Conservation (phyloP, 108 stramenopile genomes). For the Pelagomonas calceolata region DNA sequence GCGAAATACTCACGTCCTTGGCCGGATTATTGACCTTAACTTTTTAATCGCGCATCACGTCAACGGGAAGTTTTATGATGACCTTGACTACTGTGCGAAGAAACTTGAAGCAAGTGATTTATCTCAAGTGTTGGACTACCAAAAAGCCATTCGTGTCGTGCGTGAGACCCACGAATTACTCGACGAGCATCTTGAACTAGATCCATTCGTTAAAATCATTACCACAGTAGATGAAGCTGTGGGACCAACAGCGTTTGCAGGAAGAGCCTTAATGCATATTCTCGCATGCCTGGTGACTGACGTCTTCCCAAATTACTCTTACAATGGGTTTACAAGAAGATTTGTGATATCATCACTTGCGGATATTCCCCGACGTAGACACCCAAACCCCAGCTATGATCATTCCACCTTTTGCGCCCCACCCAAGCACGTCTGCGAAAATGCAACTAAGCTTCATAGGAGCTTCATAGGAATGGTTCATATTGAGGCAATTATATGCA, state of each 20-base stretch:
- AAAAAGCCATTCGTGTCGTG: constrained; percentile 11
- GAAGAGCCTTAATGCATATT: constrained; percentile 29
- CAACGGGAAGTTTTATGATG: constrained; percentile 26
- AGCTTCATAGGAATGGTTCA: constrained; percentile 31
- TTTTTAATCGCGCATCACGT: constrained; percentile 20
- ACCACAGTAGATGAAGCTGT: constrained; percentile 28
- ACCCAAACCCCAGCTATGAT: too few relatives aligned
- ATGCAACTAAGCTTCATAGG: background rate
- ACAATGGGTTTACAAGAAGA: constrained; percentile 24
- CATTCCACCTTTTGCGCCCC: background rate
- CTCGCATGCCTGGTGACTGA: constrained; percentile 28
- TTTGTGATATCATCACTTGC: constrained; percentile 22
- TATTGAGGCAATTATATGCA: constrained; percentile 18
- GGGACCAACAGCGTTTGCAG: constrained; percentile 20
- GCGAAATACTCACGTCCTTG: constrained; percentile 34
- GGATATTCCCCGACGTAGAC: too few relatives aligned
- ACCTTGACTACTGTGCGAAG: constrained; percentile 25
- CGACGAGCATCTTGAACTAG: constrained; percentile 7
- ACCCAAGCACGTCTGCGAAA: constrained; percentile 6
- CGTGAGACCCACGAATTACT: constrained; percentile 21
- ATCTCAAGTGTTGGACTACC: constrained; percentile 24
- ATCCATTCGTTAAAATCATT: constrained; percentile 21
- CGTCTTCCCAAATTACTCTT: constrained; percentile 34
- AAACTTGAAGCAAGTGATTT: constrained; percentile 31
- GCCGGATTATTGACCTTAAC: constrained; percentile 28